Percentiles rank a stretch among this genome's conserved stretches.
Conservation (phyloP, 352 stramenopile species). For the Aphanomyces astaci region DNA sequence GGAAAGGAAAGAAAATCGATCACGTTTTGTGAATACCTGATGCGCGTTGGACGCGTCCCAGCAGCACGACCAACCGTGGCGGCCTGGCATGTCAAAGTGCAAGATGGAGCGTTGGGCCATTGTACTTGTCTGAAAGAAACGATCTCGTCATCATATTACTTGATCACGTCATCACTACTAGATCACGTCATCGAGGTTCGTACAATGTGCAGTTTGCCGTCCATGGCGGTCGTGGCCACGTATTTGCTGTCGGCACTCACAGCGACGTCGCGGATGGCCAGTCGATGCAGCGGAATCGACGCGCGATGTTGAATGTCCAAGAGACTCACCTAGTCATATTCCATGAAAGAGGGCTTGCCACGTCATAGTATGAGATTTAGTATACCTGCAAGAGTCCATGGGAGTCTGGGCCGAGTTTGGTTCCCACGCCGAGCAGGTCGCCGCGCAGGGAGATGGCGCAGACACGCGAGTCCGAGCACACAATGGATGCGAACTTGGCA, state of each 20-base stretch:
- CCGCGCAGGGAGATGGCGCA: neutral
- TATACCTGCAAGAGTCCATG: conserved; percentile 12
- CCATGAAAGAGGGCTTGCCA: neutral
- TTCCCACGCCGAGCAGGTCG: conserved; percentile 5
- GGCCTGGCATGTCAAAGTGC: conserved; percentile 27
- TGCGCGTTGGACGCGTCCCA: conserved; percentile 31
- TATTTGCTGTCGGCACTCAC: conserved; percentile 33
- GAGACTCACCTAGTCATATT: conserved; percentile 29
- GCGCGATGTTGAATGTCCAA: conserved; percentile 30
- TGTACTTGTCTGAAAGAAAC: neutral
- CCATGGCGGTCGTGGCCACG: conserved; percentile 49
- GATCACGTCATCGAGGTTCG: conserved; percentile 35
- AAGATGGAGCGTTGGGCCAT: conserved; percentile 25
- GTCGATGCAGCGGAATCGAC: conserved; percentile 35
- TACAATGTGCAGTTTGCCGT: conserved; percentile 48
- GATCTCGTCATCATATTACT: neutral
- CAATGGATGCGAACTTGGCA: neutral
- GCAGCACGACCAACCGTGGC: conserved; percentile 47
- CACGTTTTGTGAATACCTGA: neutral
- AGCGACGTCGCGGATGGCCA: conserved; percentile 46
- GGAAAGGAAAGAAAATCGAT: conserved; percentile 5
- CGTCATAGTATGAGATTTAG: too few relatives aligned
- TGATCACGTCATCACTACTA: conserved; percentile 26
- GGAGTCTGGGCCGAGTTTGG: neutral
- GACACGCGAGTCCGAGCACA: conserved; percentile 4